phyloP scores from a whole-genome alignment of 208 protist genomes.

The Tritrichomonas foetus region DNA sequence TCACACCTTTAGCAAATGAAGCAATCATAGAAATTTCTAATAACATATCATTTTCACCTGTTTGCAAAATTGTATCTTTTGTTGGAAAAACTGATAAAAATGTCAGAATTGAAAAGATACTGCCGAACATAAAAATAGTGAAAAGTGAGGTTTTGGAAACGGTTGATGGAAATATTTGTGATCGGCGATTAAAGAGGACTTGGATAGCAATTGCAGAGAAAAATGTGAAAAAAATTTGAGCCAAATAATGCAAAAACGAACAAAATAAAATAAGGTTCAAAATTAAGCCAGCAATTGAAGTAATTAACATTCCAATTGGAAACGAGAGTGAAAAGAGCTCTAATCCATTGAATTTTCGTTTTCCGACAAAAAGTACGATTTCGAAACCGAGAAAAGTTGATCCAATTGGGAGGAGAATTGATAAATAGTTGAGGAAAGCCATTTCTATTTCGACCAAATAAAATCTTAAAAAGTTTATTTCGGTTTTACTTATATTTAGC shows the following conservation, averaged over 20 bases:
- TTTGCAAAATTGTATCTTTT: neutral
- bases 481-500: too few species aligned
- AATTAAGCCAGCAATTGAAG: neutral
- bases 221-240: neutral
- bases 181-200: neutral
- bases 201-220: neutral
- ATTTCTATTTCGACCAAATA: too few species aligned
- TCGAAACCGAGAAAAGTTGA: neutral
- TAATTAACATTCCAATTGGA: neutral
- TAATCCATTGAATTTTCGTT: neutral
- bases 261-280: neutral
- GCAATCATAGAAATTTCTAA: neutral
- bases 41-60: neutral
- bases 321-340: neutral
- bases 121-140: neutral
- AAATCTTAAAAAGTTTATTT: too few species aligned
- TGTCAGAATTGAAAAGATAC: neutral
- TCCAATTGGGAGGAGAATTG: neutral
- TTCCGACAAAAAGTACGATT: neutral
- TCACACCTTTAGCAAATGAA: neutral
- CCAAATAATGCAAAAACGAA: neutral
- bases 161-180: neutral
- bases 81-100: neutral
- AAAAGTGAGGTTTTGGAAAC: neutral
- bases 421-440: too few species aligned